phyloP scores from a whole-genome alignment of 805 yeast species.

The Scheffersomyces amazonensis region DNA sequence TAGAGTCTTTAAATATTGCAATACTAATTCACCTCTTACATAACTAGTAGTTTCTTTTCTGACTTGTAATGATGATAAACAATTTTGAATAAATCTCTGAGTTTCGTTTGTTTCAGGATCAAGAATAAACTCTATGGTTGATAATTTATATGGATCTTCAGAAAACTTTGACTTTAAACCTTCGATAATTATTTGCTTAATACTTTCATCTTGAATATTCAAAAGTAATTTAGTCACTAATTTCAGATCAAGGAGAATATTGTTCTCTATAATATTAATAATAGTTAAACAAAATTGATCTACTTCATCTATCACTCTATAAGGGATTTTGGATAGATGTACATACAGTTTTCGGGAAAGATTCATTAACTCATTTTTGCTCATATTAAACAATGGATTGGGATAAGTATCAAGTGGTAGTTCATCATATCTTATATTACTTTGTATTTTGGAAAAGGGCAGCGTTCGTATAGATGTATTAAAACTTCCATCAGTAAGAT shows the following conservation, averaged over 20 bases:
- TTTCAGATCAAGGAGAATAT: slow-evolving; percentile 20
- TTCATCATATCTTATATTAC: slow-evolving; percentile 1
- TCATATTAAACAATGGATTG: slow-evolving; percentile 32
- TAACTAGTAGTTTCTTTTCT: slow-evolving; percentile 8
- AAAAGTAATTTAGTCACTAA: too few species aligned
- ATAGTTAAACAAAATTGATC: slow-evolving; percentile 26
- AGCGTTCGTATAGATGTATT: slow-evolving; percentile 8
- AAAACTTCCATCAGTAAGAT: neutral
- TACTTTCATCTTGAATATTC: neutral
- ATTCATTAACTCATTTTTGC: slow-evolving; percentile 19
- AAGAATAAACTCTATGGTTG: slow-evolving; percentile 24
- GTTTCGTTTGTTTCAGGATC: too few species aligned
- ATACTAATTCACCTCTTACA: slow-evolving; percentile 15
- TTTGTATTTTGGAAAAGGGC: slow-evolving; percentile 11
- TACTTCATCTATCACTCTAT: slow-evolving; percentile 19
- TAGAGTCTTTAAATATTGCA: slow-evolving; percentile 24
- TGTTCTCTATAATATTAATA: slow-evolving; percentile 26
- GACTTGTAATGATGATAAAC: too few species aligned
- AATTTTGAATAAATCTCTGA: too few species aligned
- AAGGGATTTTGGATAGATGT: slow-evolving; percentile 25
- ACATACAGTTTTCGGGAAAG: slow-evolving; percentile 19
- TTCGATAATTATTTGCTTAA: too few species aligned
- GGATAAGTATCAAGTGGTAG: slow-evolving; percentile 22
- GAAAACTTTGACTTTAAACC: too few species aligned
- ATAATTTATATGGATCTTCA: too few species aligned